Evolutionary conservation across 2,329 filamentous ascomycete genomes (phyloP), one percentile per base, ranked within the genome.

Genomic region (Colletotrichum melonis): DNA sequence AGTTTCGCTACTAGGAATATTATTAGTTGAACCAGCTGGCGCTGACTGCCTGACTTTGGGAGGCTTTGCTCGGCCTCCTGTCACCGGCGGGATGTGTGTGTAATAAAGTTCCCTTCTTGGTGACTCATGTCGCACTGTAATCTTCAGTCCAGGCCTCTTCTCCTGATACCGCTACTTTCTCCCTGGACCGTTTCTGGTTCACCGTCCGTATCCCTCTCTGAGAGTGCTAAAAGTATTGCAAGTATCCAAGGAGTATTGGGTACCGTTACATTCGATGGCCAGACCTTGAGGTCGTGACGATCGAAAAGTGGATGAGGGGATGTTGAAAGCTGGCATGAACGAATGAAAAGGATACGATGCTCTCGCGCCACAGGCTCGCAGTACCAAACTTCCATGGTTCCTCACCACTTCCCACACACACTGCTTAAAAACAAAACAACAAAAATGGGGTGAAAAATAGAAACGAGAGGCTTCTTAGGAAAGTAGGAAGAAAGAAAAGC

Each of bases 221-320:
- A 35, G 30, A 32, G 30, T 3, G 30, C 30, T 9, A 11, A 35
- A n/a, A 42, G 38, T 19, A 16, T 49, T 49, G 42, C 4, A 49
- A 30, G 35, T 35, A 3, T 73, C 56, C 24, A 52, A 28, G 28
- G 46, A 59, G 70, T 57, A 49, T 28, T 35, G 59, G 55, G 60
- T 56, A 70, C 67, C 67, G 70, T 73, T 73, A 52, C 59, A 73
- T 65, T 73, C 70, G 60, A 70, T 65, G 46, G 46, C 35, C 55
- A 73, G 30, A 38, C 60, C 19, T n/a, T n/a, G 55, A 70, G 38
- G 38, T 54, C 35, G 60, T 56, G 70, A 70, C 67, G 67, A 73
- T 73, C 70, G 60, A 35, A 32, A 52, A 65, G 67, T 70, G 55
- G 70, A 65, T 56, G 52, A 14, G 30, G 38, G 14, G 38, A 42